Percentiles rank a stretch among this genome's conserved stretches.
phyloP scores from a whole-genome alignment of 2,329 filamentous ascomycete genomes.

The Sporothrix globosa region DNA sequence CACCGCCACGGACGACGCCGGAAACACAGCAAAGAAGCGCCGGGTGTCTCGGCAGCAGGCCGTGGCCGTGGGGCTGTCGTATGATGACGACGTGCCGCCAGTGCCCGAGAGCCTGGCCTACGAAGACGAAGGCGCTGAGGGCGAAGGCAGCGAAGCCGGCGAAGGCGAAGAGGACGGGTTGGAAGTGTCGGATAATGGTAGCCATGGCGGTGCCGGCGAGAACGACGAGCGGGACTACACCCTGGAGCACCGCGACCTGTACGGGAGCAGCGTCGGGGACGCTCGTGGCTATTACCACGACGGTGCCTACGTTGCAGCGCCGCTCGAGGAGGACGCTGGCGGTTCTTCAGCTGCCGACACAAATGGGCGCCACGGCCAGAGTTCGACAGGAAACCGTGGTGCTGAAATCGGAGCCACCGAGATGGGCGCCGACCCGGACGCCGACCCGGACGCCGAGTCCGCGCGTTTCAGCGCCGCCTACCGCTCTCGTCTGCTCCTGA shows the following conservation, averaged over 20 bases:
- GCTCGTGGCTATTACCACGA: constrained; percentile 71
- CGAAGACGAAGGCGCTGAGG: constrained; percentile 39
- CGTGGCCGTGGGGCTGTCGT: constrained; percentile 38
- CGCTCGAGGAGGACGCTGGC: constrained; percentile 44
- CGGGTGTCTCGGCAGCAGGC: constrained; percentile 25
- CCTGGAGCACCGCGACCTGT: constrained; percentile 49
- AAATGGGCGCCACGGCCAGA: too few relatives aligned
- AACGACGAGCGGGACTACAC: constrained; percentile 38
- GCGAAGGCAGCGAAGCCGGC: constrained; percentile 37
- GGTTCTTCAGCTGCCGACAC: constrained; percentile 18
- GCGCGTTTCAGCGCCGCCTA: constrained; percentile 64
- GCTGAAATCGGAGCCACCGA: constrained; percentile 34
- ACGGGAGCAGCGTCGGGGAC: constrained; percentile 56
- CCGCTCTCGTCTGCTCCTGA: constrained; percentile 62
- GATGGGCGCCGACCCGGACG: constrained; percentile 36
- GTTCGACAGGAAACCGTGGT: constrained; percentile 16
- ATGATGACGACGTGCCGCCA: constrained; percentile 41
- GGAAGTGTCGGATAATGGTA: constrained; percentile 36
- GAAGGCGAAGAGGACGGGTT: constrained; percentile 43
- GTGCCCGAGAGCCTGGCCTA: constrained; percentile 12
- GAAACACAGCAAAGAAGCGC: constrained; percentile 26
- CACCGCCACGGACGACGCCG: too few relatives aligned
- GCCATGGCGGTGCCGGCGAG: constrained; percentile 39
- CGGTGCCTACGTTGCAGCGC: constrained; percentile 73
- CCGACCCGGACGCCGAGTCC: constrained; percentile 34